These are phyloP conservation scores for Echeveria elegans DNA, from an alignment of 164 flowering plant genomes.

Conservation along the genomic window DNA sequence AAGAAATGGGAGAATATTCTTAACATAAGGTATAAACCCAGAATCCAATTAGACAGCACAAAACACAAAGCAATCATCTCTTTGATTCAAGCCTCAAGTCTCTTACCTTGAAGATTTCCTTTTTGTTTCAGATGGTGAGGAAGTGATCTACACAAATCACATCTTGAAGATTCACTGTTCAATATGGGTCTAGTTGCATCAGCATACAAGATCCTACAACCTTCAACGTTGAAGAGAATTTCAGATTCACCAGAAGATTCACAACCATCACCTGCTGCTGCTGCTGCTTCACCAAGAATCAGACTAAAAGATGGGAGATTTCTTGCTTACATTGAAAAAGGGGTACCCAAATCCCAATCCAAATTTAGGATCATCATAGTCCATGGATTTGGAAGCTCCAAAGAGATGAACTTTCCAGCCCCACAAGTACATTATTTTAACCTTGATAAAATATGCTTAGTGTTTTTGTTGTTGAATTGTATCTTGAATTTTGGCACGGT, in stretches of 20 bases:
- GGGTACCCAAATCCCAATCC: constrained; percentile 41
- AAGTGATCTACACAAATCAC: neutral
- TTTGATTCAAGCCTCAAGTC: neutral
- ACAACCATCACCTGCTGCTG: constrained; percentile 25
- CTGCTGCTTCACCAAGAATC: constrained; percentile 39
- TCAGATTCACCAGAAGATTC: constrained; percentile 1
- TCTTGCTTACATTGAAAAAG: constrained; percentile 43
- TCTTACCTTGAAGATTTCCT: neutral
- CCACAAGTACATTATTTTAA: constrained; percentile 18
- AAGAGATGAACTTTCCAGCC: constrained; percentile 19
- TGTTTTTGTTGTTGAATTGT: neutral
- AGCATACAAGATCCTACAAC: neutral
- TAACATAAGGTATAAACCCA: neutral
- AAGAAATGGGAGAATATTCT: neutral
- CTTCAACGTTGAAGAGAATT: neutral
- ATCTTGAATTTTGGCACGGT: neutral
- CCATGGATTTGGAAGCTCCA: constrained; percentile 37
- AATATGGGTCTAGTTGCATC: constrained; percentile 4
- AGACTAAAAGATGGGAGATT: constrained; percentile 53
- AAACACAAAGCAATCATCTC: neutral
- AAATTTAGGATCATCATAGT: constrained; percentile 35
- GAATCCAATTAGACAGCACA: neutral
- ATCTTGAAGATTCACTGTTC: neutral
- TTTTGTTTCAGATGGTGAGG: neutral
- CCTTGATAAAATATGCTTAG: neutral